Evolutionary conservation across 495 filamentous ascomycete species (phyloP).

Genomic region (Penicillium mononematosum): DNA sequence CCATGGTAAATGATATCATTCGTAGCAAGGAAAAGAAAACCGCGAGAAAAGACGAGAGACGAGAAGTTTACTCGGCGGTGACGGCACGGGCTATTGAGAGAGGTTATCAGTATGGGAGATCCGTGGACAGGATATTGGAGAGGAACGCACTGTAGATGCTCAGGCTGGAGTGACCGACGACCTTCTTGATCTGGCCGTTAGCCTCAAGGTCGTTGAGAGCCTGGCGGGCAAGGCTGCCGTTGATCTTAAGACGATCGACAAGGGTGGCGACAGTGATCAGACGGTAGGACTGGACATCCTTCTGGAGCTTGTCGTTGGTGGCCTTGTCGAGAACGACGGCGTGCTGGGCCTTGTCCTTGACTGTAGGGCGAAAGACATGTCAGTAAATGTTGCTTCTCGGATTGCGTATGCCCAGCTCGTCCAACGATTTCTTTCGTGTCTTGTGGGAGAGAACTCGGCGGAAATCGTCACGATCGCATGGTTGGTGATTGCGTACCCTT

Average conservation of each 20-base stretch:
- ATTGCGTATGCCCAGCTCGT: conserved; percentile 21
- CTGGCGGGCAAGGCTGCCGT: conserved; percentile 89
- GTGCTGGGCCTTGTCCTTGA: conserved; percentile 99
- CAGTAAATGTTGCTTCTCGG: conserved; percentile 20
- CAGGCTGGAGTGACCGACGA: conserved; percentile 94
- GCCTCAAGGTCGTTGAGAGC: conserved; percentile 94
- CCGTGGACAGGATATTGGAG: no score
- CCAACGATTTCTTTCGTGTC: conserved; percentile 15
- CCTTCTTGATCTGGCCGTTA: conserved; percentile 97
- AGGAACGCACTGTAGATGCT: conserved; percentile 83
- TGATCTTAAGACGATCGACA: conserved; percentile 99
- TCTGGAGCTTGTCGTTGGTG: conserved; percentile 71
- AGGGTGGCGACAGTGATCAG: conserved; percentile 98
- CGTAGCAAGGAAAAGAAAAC: conserved; percentile 42
- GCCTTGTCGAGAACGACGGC: conserved; percentile 73
- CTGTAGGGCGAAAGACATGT: conserved; percentile 49
- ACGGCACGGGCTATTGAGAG: conserved; percentile 45
- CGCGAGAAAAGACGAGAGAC: conserved; percentile 40
- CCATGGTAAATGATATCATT: conserved; percentile 48
- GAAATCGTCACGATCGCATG: conserved; percentile 31
- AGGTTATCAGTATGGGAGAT: conserved; percentile 20
- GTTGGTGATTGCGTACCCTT: conserved; percentile 66
- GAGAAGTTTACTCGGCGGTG: conserved; percentile 51
- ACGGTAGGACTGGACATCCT: conserved; percentile 99
- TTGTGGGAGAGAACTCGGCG: conserved; percentile 13